phyloP scores from a whole-genome alignment of 192 early-diverging fungal species.

The Coemansia sp. region DNA sequence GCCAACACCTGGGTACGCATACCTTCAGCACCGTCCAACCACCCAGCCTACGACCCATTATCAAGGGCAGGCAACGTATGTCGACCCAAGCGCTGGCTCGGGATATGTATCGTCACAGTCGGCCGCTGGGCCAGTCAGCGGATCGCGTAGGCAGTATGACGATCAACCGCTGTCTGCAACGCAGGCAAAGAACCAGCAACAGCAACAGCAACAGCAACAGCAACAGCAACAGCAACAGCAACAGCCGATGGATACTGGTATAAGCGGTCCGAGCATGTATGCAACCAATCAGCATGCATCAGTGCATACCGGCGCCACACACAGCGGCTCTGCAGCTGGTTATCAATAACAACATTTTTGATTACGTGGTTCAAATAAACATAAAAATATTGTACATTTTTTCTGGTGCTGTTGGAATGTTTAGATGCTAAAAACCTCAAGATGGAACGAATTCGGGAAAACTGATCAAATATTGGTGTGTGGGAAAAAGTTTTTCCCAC shows the following conservation, averaged over 20 bases:
- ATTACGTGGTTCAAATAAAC: not conserved
- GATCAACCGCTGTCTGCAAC: constrained; percentile 41
- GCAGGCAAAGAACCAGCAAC: constrained; percentile 33
- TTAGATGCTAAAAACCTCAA: not conserved
- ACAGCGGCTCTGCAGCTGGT: not conserved
- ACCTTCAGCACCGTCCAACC: constrained; percentile 13
- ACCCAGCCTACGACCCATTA: constrained; percentile 5
- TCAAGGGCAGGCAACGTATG: constrained; percentile 22
- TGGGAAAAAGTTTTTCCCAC: not conserved
- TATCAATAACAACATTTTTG: not conserved
- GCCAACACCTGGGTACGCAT: constrained; percentile 8
- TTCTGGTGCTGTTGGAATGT: not conserved
- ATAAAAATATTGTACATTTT: not conserved
- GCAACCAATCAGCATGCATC: constrained; percentile 8
- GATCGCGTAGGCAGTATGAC: constrained; percentile 6
- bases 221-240: constrained; percentile 7
- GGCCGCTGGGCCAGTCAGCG: not conserved
- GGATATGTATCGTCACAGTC: not conserved
- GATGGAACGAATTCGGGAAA: not conserved
- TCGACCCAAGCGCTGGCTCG: constrained; percentile 2
- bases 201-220: constrained; percentile 21
- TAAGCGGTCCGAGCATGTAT: not conserved
- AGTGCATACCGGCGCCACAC: constrained; percentile 20
- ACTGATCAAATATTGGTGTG: not conserved
- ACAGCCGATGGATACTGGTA: constrained; percentile 11